phyloP scores from a whole-genome alignment of 164 flowering plant species.

The Magnolia changhungtana region DNA sequence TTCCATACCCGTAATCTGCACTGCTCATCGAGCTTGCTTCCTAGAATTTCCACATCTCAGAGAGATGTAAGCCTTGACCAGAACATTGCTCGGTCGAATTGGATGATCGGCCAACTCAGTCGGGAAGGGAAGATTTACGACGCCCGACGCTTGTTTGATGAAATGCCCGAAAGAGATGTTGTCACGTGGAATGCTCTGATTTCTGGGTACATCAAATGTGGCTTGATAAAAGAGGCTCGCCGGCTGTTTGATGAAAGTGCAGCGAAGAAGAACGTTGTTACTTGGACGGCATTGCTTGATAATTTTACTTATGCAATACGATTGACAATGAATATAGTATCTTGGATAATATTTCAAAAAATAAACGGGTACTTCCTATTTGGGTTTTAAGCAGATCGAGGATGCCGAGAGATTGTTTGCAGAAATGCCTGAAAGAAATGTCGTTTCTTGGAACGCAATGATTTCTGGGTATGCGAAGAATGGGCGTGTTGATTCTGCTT shows the following conservation, averaged over 20 bases:
- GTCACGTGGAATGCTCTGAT: constrained; percentile 16
- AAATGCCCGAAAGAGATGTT: constrained; percentile 12
- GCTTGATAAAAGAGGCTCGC: constrained; percentile 18
- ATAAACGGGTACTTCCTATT: constrained; percentile 18
- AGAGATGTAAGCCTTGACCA: background rate
- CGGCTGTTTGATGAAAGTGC: constrained; percentile 1
- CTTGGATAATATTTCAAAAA: too few relatives aligned
- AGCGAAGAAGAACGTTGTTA: constrained; percentile 12
- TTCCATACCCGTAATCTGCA: background rate
- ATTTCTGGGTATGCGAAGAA: constrained; percentile 13
- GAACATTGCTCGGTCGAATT: constrained; percentile 8
- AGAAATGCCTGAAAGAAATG: constrained; percentile 16
- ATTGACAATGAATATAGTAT: too few relatives aligned
- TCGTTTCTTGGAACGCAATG: constrained; percentile 21
- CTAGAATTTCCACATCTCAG: constrained; percentile 5
- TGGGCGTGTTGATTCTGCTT: constrained; percentile 6
- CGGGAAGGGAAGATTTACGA: constrained; percentile 11
- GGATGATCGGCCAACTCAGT: constrained; percentile 7
- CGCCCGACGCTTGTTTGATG: constrained; percentile 11
- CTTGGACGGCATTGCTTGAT: constrained; percentile 18
- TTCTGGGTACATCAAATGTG: constrained; percentile 15
- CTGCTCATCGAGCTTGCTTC: background rate
- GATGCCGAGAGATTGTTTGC: constrained; percentile 17
- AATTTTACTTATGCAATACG: too few relatives aligned
- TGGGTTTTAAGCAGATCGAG: background rate